Conservation (phyloP, 768 basidiomycete genomes). For the Trametes gibbosa region DNA sequence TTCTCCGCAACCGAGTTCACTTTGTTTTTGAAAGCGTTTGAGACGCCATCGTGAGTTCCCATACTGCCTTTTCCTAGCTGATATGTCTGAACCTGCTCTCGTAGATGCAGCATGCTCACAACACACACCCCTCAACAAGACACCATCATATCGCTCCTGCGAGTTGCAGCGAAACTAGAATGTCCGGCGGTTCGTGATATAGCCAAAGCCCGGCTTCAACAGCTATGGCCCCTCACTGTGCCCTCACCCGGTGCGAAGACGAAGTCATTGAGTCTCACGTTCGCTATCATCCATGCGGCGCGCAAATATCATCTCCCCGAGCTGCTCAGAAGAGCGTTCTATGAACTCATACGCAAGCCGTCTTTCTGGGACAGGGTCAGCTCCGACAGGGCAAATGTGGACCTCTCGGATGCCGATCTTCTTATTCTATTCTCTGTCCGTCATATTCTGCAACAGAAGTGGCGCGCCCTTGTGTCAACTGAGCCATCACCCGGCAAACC, state of each 20-base stretch:
- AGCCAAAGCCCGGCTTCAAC: constrained; percentile 27
- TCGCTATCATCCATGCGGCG: constrained; percentile 31
- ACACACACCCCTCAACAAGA: not conserved
- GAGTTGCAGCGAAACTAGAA: constrained; percentile 32
- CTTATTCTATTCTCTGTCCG: not conserved
- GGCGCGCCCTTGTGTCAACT: not conserved
- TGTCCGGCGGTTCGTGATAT: constrained; percentile 31
- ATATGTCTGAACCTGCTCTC: not conserved
- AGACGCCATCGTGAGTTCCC: not conserved
- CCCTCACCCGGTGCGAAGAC: too few relatives aligned
- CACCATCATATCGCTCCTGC: constrained; percentile 28
- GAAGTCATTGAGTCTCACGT: constrained; percentile 19
- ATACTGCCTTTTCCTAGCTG: too few relatives aligned
- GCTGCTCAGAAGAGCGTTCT: constrained; percentile 38
- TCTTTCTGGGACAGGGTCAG: constrained; percentile 25
- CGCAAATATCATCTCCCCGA: constrained; percentile 27
- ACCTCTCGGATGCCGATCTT: not conserved
- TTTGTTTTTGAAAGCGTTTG: not conserved
- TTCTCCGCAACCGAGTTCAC: not conserved
- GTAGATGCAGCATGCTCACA: not conserved
- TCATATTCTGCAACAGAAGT: not conserved
- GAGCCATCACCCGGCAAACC: not conserved
- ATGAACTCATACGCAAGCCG: constrained; percentile 36
- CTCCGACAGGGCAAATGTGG: not conserved
- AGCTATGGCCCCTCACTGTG: constrained; percentile 24